Percentiles rank a stretch among this genome's conserved stretches.
phyloP scores from a whole-genome alignment of 2,329 filamentous ascomycete species.

The Graphilbum fragrans region DNA sequence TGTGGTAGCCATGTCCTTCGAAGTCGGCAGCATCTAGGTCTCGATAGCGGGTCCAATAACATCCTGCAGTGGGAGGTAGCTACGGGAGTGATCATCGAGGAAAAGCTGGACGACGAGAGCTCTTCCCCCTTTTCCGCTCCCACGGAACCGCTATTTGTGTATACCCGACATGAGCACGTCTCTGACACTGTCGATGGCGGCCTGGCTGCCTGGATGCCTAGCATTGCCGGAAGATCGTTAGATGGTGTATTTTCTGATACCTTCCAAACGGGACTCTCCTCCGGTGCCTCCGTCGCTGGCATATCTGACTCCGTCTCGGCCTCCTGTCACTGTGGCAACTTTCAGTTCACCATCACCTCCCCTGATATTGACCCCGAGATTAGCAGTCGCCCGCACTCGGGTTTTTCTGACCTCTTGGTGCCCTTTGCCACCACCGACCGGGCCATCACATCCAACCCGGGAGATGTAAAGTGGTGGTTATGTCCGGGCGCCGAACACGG shows the following conservation, averaged over 20 bases:
- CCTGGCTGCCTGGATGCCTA: conserved; percentile 18
- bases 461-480: conserved; percentile 49
- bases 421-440: conserved; percentile 23
- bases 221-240: conserved; percentile 2
- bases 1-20: conserved; percentile 31
- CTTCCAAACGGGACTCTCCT: not conserved
- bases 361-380: conserved; percentile 26
- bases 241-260: no score
- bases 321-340: conserved; percentile 35
- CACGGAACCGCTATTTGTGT: no score
- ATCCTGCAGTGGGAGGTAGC: conserved; percentile 21
- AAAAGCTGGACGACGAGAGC: not conserved
- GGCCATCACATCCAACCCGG: conserved; percentile 23
- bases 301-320: conserved; percentile 11
- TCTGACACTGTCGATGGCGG: conserved; percentile 24
- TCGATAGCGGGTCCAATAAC: not conserved
- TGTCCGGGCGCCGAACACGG: conserved; percentile 15
- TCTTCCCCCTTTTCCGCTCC: no score
- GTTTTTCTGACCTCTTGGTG: no score
- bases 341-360: conserved; percentile 44
- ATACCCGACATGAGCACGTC: conserved; percentile 13
- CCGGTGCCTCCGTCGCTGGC: not conserved
- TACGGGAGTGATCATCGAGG: conserved; percentile 20
- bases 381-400: no score
- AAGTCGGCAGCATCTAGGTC: not conserved